Conservation (phyloP, 2,329 filamentous ascomycete genomes). For the Alternaria gansuensis region DNA sequence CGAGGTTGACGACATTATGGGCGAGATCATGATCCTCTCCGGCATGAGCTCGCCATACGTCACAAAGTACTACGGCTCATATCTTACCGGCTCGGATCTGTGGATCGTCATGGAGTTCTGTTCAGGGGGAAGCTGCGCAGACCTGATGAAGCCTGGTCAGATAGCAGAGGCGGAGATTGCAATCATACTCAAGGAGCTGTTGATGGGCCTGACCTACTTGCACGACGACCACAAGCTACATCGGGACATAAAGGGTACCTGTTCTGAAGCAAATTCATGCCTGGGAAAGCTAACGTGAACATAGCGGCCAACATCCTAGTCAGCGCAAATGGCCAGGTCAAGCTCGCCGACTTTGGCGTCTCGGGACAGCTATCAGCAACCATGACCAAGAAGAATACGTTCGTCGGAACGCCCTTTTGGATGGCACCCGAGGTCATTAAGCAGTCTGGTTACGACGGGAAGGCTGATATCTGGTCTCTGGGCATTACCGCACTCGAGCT, state of each 20-base stretch:
- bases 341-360: conserved; percentile 95
- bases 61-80: conserved; percentile 97
- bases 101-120: conserved; percentile 99
- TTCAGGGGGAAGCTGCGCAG: conserved; percentile 93
- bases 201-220: conserved; percentile 90
- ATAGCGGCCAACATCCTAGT: conserved; percentile 91
- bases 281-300: conserved; percentile 18
- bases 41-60: conserved; percentile 96
- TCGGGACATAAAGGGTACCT: conserved; percentile 88
- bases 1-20: conserved; percentile 98
- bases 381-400: conserved; percentile 99
- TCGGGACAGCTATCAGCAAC: conserved; percentile 95
- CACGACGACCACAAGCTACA: conserved; percentile 97
- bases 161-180: conserved; percentile 97
- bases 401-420: conserved; percentile 98
- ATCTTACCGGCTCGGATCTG: conserved; percentile 91
- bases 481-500: conserved; percentile 94
- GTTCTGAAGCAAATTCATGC: no score
- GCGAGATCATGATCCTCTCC: conserved; percentile 96
- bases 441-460: conserved; percentile 96
- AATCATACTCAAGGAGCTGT: conserved; percentile 89
- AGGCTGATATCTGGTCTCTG: conserved; percentile 96
- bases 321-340: conserved; percentile 90
- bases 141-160: conserved; percentile 90
- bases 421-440: conserved; percentile 99